phyloP scores from a whole-genome alignment of 2,329 filamentous ascomycete species.

The Fusarium chuoi region DNA sequence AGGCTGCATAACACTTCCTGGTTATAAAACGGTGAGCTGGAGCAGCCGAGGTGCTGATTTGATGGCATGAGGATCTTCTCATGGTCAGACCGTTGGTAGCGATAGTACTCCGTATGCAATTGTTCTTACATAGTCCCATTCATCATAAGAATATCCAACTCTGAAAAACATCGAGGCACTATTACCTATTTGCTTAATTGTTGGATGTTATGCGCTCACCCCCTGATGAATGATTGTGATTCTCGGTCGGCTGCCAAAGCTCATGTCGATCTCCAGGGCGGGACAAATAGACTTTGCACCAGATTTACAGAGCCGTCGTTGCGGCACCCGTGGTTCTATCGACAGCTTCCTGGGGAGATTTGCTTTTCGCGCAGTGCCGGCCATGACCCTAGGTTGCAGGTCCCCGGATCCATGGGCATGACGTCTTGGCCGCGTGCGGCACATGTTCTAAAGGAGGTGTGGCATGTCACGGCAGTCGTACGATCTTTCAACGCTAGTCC shows the following conservation, averaged over 20 bases:
- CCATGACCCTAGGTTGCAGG: conserved; percentile 37
- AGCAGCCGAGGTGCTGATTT: conserved; percentile 30
- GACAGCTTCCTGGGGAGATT: conserved; percentile 34
- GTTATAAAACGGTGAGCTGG: conserved; percentile 33
- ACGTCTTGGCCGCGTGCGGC: conserved; percentile 44
- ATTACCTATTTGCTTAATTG: background rate
- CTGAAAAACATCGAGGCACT: conserved; percentile 1
- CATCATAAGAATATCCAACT: background rate
- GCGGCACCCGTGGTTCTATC: conserved; percentile 17
- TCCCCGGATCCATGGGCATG: conserved; percentile 42
- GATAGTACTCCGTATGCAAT: background rate
- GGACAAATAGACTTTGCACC: conserved; percentile 40
- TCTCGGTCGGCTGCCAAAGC: conserved; percentile 29
- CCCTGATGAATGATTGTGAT: conserved; percentile 21
- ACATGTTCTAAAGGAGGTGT: conserved; percentile 41
- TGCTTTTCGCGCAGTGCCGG: conserved; percentile 46
- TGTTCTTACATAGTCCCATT: background rate
- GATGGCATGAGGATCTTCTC: conserved; percentile 25
- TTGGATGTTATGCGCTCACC: conserved; percentile 27
- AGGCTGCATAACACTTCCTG: conserved; percentile 40
- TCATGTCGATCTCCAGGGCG: conserved; percentile 38
- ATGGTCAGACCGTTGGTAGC: conserved; percentile 21
- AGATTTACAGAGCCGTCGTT: conserved; percentile 30
- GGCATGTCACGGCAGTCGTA: conserved; percentile 44
- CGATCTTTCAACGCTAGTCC: conserved; percentile 43